Evolutionary conservation across 2,329 filamentous ascomycete species (phyloP).

Genomic region (Hymenoscyphus albidus): DNA sequence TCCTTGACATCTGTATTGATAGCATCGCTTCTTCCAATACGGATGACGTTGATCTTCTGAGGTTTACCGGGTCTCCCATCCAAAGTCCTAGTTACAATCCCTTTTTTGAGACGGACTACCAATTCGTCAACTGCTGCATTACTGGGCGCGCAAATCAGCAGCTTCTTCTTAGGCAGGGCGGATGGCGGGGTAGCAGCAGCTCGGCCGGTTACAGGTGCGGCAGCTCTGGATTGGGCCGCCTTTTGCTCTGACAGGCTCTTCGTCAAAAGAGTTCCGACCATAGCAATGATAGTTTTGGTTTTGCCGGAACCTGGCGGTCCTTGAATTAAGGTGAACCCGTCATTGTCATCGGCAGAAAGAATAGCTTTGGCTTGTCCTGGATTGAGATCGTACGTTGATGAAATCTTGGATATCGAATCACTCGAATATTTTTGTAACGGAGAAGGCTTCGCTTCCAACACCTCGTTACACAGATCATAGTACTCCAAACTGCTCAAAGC

Average conservation of each 20-base stretch:
- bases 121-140: slow-evolving; percentile 97
- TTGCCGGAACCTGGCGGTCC: slow-evolving; percentile 95
- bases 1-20: slow-evolving; percentile 87
- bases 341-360: slow-evolving; percentile 87
- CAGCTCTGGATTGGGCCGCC: slow-evolving; percentile 24
- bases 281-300: slow-evolving; percentile 95
- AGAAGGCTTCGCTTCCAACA: slow-evolving; percentile 83
- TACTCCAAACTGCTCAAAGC: slow-evolving; percentile 87
- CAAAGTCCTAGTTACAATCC: slow-evolving; percentile 68
- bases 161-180: slow-evolving; percentile 63
- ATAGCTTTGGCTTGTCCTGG: slow-evolving; percentile 87
- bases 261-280: slow-evolving; percentile 82
- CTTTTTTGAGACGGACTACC: slow-evolving; percentile 85
- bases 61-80: slow-evolving; percentile 48
- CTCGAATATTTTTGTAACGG: slow-evolving; percentile 79
- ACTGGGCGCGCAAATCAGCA: slow-evolving; percentile 95
- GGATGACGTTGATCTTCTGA: slow-evolving; percentile 80
- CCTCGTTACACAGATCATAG: slow-evolving; percentile 93
- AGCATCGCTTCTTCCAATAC: slow-evolving; percentile 84
- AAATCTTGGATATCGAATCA: slow-evolving; percentile 63
- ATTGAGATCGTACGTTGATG: slow-evolving; percentile 80
- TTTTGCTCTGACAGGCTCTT: slow-evolving; percentile 40
- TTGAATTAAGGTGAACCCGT: slow-evolving; percentile 95
- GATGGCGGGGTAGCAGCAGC: slow-evolving; percentile 33
- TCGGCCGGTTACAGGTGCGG: slow-evolving; percentile 33